Base-by-base conservation (phyloP, 257 asterid species). In the Solanum infundibuliforme region DNA sequence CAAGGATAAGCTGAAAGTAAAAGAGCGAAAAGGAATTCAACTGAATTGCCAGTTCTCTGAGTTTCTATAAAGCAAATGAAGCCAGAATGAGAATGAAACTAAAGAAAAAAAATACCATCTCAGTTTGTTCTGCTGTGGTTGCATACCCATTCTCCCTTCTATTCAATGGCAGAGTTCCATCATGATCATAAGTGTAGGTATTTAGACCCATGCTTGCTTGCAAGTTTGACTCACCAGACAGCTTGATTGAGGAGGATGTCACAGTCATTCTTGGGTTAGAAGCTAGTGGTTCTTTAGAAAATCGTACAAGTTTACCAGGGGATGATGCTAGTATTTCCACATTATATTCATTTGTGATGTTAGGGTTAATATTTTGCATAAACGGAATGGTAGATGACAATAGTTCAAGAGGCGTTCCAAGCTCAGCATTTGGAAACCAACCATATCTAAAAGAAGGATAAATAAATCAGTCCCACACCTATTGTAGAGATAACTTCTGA, bases 391-490 rank as follows among this genome's bases (percentile, higher is more conserved):
- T 34, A 85, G 86, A 83, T 38, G 97, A 90, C 76, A 91, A 88
- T 83, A 89, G 87, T 85, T 89, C 93, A 85, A 86, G 94, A 89
- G 91, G 90, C 83, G 89, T 90, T 89, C 90, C 95, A 86, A 92
- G 82, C 79, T 91, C 98, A 35, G 95, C 90, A 87, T 89, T 92
- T 46, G 95, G 90, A 91, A 96, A 96, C 99, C 99, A 97, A 86
- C 99, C 99, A 89, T 97, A 97, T 90, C 99, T 96, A 90, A 16
- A 89, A 76, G 60, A 87, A 65, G 79, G 89, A 89, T 90, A 91
- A 86, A 27, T 81, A 83, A 87, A 83, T 77, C 18, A 48, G 89
- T 87, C 43, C 90, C 69, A 74, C 23, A 71, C 13, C 27, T 32
- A 65, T 35, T 69, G 55, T 39, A 25, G 36, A 87, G 25, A 81